A percentile compares a stretch with the other conserved stretches of the same genome.
Evolutionary conservation across 495 filamentous ascomycete genomes (phyloP).

Genomic region (Aspergillus homomorphus): DNA sequence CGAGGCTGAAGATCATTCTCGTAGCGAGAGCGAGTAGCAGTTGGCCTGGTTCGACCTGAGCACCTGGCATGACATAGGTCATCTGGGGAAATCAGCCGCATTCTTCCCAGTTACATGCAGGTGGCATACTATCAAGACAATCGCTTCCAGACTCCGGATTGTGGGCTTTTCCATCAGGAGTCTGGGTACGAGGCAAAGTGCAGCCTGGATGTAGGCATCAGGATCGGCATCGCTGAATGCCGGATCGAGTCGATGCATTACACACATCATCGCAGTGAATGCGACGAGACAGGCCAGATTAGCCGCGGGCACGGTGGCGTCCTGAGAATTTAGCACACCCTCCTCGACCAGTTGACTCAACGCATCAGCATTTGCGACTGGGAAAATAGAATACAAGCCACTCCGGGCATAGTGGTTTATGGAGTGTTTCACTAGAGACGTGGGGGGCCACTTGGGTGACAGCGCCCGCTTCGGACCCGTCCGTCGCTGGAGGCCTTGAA

Average conservation of each 20-base stretch:
- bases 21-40: constrained; percentile 23
- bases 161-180: constrained; percentile 23
- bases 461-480: constrained; percentile 2
- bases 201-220: constrained; percentile 25
- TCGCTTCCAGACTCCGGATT: constrained; percentile 24
- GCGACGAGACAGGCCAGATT: constrained; percentile 24
- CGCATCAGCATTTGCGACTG: constrained; percentile 20
- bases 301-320: constrained; percentile 7
- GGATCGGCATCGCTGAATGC: constrained; percentile 21
- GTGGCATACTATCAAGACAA: constrained; percentile 24
- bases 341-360: constrained; percentile 13
- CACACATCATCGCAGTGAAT: constrained; percentile 28
- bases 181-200: constrained; percentile 19
- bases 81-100: constrained; percentile 11
- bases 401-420: constrained; percentile 21
- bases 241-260: constrained; percentile 25
- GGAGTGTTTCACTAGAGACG: constrained; percentile 19
- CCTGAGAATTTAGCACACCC: background rate
- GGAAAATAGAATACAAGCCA: constrained; percentile 29
- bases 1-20: constrained; percentile 22
- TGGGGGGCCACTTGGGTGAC: constrained; percentile 20
- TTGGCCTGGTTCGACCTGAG: constrained; percentile 22
- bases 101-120: background rate
- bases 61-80: constrained; percentile 23
- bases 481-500: background rate